Evolutionary conservation across 1,139 yeast genomes (phyloP).

Genomic region (Pichia sp.): DNA sequence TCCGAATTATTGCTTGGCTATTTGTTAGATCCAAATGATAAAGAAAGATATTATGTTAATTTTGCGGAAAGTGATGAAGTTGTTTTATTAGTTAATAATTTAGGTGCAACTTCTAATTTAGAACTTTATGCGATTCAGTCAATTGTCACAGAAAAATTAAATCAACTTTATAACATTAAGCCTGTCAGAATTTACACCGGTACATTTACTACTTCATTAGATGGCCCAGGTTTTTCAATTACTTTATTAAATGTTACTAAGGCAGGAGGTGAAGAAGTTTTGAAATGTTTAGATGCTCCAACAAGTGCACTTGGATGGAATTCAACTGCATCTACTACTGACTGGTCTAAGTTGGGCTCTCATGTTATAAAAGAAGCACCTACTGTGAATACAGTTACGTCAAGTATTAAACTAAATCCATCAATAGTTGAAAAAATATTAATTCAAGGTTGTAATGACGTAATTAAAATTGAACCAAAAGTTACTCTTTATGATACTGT

Average conservation of each 20-base stretch:
- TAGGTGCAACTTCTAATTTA: constrained; percentile 80
- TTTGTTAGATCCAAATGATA: constrained; percentile 49
- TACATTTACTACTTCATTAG: constrained; percentile 76
- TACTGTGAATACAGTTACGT: constrained; percentile 24
- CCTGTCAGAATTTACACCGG: constrained; percentile 69
- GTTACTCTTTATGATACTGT: constrained; percentile 80
- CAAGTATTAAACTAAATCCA: constrained; percentile 40
- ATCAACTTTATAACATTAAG: constrained; percentile 43
- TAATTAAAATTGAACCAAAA: constrained; percentile 60
- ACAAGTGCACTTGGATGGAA: constrained; percentile 86
- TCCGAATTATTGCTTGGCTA: constrained; percentile 47
- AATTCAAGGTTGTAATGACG: constrained; percentile 43
- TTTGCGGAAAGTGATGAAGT: constrained; percentile 60
- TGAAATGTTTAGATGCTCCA: constrained; percentile 55
- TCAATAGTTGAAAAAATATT: constrained; percentile 35
- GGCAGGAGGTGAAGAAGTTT: constrained; percentile 36
- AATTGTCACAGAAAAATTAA: constrained; percentile 38
- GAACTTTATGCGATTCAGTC: constrained; percentile 64
- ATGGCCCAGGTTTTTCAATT: constrained; percentile 86
- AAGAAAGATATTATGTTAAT: constrained; percentile 65
- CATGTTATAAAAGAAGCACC: constrained; percentile 33
- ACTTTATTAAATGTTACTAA: constrained; percentile 64
- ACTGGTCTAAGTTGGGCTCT: constrained; percentile 33
- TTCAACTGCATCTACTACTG: constrained; percentile 27
- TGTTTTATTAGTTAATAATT: constrained; percentile 64